Evolutionary conservation across 208 protist species (phyloP), one percentile per base, ranked within the genome.

Genomic region (Porcisia deanei): DNA sequence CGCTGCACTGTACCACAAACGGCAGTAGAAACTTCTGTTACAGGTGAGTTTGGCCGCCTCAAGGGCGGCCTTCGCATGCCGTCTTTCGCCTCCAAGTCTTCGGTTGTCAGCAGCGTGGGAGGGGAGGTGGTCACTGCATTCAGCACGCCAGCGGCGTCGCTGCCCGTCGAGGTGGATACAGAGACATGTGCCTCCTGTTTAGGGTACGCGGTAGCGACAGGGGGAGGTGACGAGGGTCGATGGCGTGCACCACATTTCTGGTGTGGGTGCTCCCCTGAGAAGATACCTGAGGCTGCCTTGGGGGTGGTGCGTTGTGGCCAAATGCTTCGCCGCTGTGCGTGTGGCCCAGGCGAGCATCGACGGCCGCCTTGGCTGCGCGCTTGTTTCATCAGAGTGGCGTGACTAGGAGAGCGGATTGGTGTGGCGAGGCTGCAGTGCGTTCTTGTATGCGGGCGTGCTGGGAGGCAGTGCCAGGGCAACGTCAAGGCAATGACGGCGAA

Each of bases 1-100:
- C 16, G 53, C 54, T 64, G 39, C 45, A 39, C 41, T n/a, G 64
- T 43, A 41, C 34, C 10, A 30, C 34, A 7, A 25, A 49, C 43
- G 39, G 30, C 37, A 16, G 34, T 10, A 10, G 25, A 43, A 39
- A 14, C 12, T 41, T 30, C 65, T 55, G 41, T 43, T 49, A 10
- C 5, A 9, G 61, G 49, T 61, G 52, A 73, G 3, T 20, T 52
- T 5, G 71, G 76, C 71, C 76, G 76, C 76, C 64, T 9, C 54
- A 39, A 58, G n/a, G 76, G 71, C 76, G 64, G 76, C 76, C 57
- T 37, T 58, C 59, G 76, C 76, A 73, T 76, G 34, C 76, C 76
- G 73, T 76, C 71, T 61, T 71, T 72, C 18, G 43, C 54, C 18
- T 81, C 71, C 2, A 54, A 54, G 14, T 76, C 76, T 30, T 81